Base-by-base conservation (phyloP, 1,139 yeast genomes). In the Yamadazyma diospyri region DNA sequence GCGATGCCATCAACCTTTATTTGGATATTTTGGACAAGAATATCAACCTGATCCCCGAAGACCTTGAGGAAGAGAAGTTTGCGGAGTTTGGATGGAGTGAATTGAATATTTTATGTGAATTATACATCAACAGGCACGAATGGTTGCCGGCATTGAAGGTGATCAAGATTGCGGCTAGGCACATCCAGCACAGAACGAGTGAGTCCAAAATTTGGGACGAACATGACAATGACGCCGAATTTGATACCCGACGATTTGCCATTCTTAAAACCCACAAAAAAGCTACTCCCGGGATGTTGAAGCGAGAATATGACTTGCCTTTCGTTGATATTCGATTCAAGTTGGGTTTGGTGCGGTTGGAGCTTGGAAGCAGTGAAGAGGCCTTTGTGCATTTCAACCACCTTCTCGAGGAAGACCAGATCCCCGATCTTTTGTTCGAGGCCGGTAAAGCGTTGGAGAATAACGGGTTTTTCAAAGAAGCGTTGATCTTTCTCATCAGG, bases 121-220 rank as follows among this genome's bases (percentile, higher is more conserved):
- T 92, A 22, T 84, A 83, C 50, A 69, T 80, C 22, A 78, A 78
- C 35, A 81, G 81, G 39, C 75, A 75, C 27, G 77, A 80, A 7
- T 85, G 80, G 72, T 48, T 57, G 5, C 64, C 74, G 11, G 94
- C 92, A 1, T 70, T 88, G 14, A 72, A 69, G 35, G 69, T 78
- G 0, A 72, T 87, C 29, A 83, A 84, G 47, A 62, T 72, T 22
- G 83, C 86, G 9, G 75, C 95, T 1, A 66, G 98, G 37, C 88
- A 95, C 94, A 72, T 89, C 12, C 88, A 84, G 43, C 69, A 69
- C 8, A 71, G 98, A 44, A 74, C 65, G 20, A 64, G 62, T 16
- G 96, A 92, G 55, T 64, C 67, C 0, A 87, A 82, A 69, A 89
- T 97, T 96, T 92, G 98, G 98, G 87, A 85, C 44, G 88, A 81